phyloP scores from a whole-genome alignment of 2,329 filamentous ascomycete species.

The Neonectria ditissima region DNA sequence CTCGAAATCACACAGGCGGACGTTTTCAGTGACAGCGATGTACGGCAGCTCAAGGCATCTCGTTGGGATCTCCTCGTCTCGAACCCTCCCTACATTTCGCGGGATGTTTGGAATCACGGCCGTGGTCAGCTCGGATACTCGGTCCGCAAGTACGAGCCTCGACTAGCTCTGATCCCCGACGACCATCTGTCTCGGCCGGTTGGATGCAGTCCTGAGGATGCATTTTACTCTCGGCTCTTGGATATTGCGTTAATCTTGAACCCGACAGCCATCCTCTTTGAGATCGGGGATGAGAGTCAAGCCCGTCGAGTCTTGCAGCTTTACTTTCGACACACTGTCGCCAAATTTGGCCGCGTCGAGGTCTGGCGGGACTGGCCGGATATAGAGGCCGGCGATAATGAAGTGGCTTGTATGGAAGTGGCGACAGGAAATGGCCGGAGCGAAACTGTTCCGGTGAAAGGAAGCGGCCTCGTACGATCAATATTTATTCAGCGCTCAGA shows the following conservation, averaged over 20 bases:
- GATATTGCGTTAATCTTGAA: constrained; percentile 61
- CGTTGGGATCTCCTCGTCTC: constrained; percentile 77
- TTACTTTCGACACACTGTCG: constrained; percentile 50
- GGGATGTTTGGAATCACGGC: constrained; percentile 54
- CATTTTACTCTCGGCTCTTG: constrained; percentile 77
- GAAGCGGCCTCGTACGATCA: constrained; percentile 61
- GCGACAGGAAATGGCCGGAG: constrained; percentile 20
- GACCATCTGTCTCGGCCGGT: constrained; percentile 44
- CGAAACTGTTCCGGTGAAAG: constrained; percentile 54
- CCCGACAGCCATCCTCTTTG: constrained; percentile 72
- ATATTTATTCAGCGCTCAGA: constrained; percentile 47
- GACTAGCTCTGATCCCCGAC: constrained; percentile 76
- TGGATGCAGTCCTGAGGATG: constrained; percentile 56
- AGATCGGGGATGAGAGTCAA: constrained; percentile 78
- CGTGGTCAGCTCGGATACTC: constrained; percentile 70
- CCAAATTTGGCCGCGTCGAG: constrained; percentile 60
- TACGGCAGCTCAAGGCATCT: constrained; percentile 40
- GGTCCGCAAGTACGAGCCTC: constrained; percentile 85
- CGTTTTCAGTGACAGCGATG: constrained; percentile 59
- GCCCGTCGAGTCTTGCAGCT: constrained; percentile 71
- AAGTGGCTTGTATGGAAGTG: constrained; percentile 43
- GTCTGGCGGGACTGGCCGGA: constrained; percentile 80
- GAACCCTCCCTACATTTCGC: constrained; percentile 93
- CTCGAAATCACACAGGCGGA: constrained; percentile 62
- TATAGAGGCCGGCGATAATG: constrained; percentile 46